A percentile compares a stretch with the other conserved stretches of the same genome.
phyloP scores from a whole-genome alignment of 2,329 filamentous ascomycete species.

The Alternaria dauci region DNA sequence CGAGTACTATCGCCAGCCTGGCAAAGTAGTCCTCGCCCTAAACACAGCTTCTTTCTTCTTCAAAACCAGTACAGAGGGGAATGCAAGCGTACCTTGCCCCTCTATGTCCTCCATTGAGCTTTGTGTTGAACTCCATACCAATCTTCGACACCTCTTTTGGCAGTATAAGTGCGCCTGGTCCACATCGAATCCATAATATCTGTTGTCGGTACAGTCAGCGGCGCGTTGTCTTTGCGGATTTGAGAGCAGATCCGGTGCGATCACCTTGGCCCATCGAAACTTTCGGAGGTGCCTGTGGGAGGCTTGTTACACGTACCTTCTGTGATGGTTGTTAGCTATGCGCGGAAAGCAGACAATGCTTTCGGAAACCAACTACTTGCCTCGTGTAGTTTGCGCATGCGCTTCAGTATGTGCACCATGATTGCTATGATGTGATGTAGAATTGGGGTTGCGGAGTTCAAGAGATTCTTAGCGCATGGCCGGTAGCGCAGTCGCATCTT shows the following conservation, averaged over 20 bases:
- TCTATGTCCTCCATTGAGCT: constrained; percentile 71
- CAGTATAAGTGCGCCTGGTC: constrained; percentile 82
- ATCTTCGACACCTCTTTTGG: constrained; percentile 78
- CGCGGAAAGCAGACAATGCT: background rate
- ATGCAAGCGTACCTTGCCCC: constrained; percentile 69
- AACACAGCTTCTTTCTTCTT: background rate
- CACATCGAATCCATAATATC: constrained; percentile 78
- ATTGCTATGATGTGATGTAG: constrained; percentile 28
- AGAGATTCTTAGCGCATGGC: constrained; percentile 33
- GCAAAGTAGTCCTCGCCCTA: too few species aligned
- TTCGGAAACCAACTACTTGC: constrained; percentile 59
- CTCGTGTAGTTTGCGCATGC: constrained; percentile 76
- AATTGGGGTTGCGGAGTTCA: constrained; percentile 32
- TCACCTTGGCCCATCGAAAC: constrained; percentile 2
- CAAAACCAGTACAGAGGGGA: background rate
- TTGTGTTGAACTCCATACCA: constrained; percentile 74
- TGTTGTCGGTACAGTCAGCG: constrained; percentile 48
- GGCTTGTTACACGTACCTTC: constrained; percentile 42
- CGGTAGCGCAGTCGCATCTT: constrained; percentile 23
- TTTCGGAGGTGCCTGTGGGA: constrained; percentile 28
- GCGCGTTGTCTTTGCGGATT: background rate
- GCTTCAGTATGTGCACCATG: constrained; percentile 69
- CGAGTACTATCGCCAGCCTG: background rate
- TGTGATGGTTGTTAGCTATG: constrained; percentile 34
- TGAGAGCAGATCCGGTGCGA: background rate